Evolutionary conservation across 2,329 filamentous ascomycete species (phyloP).

Genomic region (Leptographium lundbergii): DNA sequence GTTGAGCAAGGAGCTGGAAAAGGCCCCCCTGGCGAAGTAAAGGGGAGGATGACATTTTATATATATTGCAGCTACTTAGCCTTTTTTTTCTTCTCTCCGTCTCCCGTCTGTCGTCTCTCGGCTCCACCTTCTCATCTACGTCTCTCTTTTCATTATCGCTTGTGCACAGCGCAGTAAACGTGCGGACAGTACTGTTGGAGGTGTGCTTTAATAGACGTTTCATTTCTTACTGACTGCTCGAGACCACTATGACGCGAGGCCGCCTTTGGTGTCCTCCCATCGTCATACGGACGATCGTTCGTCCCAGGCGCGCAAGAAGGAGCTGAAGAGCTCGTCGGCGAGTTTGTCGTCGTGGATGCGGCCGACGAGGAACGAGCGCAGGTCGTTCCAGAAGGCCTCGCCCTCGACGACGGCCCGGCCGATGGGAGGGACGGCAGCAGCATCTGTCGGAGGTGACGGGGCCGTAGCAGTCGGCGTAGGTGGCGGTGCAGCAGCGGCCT

Average conservation of each 20-base stretch:
- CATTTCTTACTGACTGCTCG: too few relatives aligned
- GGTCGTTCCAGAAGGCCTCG: constrained; percentile 74
- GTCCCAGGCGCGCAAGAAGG: constrained; percentile 65
- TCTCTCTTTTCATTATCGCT: background rate
- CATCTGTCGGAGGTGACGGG: background rate
- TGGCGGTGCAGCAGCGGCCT: constrained; percentile 21
- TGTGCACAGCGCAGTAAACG: background rate
- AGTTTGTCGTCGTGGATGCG: constrained; percentile 58
- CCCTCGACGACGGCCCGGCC: constrained; percentile 46
- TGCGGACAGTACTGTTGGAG: background rate
- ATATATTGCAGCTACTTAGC: background rate
- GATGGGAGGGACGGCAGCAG: too few relatives aligned
- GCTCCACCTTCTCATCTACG: background rate
- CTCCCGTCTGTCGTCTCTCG: background rate
- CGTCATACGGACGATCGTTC: constrained; percentile 15
- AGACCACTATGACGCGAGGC: background rate
- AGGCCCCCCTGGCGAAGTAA: background rate
- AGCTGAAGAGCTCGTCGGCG: constrained; percentile 48
- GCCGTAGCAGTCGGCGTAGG: constrained; percentile 21
- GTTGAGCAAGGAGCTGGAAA: background rate
- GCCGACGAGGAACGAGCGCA: constrained; percentile 69
- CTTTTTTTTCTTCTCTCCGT: background rate
- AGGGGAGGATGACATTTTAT: background rate
- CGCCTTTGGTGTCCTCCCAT: background rate
- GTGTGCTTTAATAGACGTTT: background rate